Evolutionary conservation across 306 rosid species (phyloP), one percentile per base, ranked within the genome.

Genomic region (Citrullus colocynthis): DNA sequence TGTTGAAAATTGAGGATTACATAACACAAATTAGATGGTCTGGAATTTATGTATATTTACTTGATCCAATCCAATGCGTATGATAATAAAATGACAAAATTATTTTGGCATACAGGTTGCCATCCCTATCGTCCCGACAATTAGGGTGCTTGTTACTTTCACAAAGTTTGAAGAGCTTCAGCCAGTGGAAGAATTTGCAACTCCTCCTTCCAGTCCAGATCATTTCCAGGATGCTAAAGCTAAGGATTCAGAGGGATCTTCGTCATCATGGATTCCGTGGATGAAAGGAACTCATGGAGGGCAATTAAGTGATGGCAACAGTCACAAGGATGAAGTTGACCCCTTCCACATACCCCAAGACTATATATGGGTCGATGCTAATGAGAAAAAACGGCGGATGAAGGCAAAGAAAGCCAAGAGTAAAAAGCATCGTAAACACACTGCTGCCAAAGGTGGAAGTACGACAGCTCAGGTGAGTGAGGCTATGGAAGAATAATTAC

Each of bases 91-190:
- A 45, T 71, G 66, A 63, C 54, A 67, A 32, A 32, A 74, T 34
- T 82, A 41, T 65, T 77, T 62, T 16, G 44, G 71, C 36, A 67
- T 44, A 15, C 37, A 95, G 99, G 92, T 92, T 63, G 97, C 99
- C 79, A 95, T 95, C 48, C 99, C 99, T 0, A 88, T 95, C 51
- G 97, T 95, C 80, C 99, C 99, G 13, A 95, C 99, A 9, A 91
- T 95, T 41, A 81, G 99, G 85, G 99, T 95, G 77, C 88, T 92
- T 9, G 88, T 95, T 32, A 95, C 99, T 1, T 95, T 95, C 64
- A 95, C 97, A 11, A 95, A 95, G 81, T 95, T 95, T 75, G 99
- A 95, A 86, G 99, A 92, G 88, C 97, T 95, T 82, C 96, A 92
- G 84, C 97, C 97, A 56, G 64, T 77, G 75, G 99, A 95, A 88